Evolutionary conservation across 805 yeast genomes (phyloP), one percentile per base, ranked within the genome.

Genomic region (Lipomyces mesembrius): DNA sequence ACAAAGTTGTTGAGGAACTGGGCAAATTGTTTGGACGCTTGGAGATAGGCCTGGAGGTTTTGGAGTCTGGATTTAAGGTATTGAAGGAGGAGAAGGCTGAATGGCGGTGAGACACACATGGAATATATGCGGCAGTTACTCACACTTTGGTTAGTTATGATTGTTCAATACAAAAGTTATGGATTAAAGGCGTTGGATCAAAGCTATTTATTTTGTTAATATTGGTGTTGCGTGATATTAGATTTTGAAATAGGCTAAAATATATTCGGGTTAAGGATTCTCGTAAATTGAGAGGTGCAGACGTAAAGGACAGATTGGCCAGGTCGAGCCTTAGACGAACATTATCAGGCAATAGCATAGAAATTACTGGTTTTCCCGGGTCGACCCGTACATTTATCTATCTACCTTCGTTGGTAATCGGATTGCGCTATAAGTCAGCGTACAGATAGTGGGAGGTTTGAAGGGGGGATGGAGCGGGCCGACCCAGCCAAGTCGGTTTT

Each of bases 41-140:
- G 27, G 63, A 49, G 51, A 49, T 25, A 8, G 71, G 71, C 11
- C 56, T 68, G 32, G 69, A 68, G 17, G 71, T 67, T 14, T 56
- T 68, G n/a, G 71, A 68, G 32, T 65, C 63, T 2, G 71, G 71
- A 25, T 63, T 66, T 43, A 66, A 63, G 55, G 65, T 53, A 9
- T 17, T 68, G 37, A 34, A 61, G 32, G 71, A 66, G 39, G 71
- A 67, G 46, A 68, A 65, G 37, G 35, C 64, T 39, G 59, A 39
- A 35, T 39, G 55, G 59, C 35, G 54, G 51, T 61, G 46, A 52
- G 55, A 9, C n/a, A 25, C 17, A 14, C 27, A 8, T 3, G n/a
- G 5, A 29, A 52, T 12, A 22, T 22, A 25, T 11, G 7, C 27
- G 3, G 7, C 34, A 20, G 55, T n/a, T 25, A 20, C 20, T 4